These are phyloP conservation scores for Tuber borchii DNA, from an alignment of 495 filamentous ascomycete species.

Conservation along the genomic window DNA sequence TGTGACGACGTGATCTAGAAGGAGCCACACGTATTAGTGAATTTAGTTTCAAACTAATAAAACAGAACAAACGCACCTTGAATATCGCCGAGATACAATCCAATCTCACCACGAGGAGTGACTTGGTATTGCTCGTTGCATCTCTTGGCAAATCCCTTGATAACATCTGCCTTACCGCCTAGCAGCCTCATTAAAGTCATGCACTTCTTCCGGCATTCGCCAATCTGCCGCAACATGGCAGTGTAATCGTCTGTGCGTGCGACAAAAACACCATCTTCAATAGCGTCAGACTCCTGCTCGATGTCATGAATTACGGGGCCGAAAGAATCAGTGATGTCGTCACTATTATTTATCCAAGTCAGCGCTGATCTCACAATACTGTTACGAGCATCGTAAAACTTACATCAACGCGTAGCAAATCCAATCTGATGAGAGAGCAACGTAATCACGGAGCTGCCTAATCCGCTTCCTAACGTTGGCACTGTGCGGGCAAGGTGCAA, in stretches of 20 bases:
- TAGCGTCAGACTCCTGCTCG: slow-evolving; percentile 81
- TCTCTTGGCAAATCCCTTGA: slow-evolving; percentile 97
- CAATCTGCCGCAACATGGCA: slow-evolving; percentile 48
- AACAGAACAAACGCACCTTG: slow-evolving; percentile 47
- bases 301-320: slow-evolving; percentile 83
- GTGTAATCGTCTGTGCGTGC: slow-evolving; percentile 83
- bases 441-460: slow-evolving; percentile 86
- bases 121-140: slow-evolving; percentile 98
- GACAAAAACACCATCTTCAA: slow-evolving; percentile 63
- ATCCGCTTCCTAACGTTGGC: slow-evolving; percentile 91
- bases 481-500: slow-evolving; percentile 84
- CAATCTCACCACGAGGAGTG: slow-evolving; percentile 89
- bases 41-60: neutral
- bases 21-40: slow-evolving; percentile 6
- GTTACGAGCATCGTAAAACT: slow-evolving; percentile 3
- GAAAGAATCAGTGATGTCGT: slow-evolving; percentile 96
- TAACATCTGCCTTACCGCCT: slow-evolving; percentile 96
- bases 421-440: slow-evolving; percentile 91
- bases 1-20: slow-evolving; percentile 82
- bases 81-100: slow-evolving; percentile 91
- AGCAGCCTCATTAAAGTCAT: slow-evolving; percentile 89
- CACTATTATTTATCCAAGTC: slow-evolving; percentile 41
- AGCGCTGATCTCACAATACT: neutral
- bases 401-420: slow-evolving; percentile 90
- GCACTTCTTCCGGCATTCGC: slow-evolving; percentile 91